Evolutionary conservation across 176 grass and related monocot genomes (phyloP).

Genomic region (Ananas comosus): DNA sequence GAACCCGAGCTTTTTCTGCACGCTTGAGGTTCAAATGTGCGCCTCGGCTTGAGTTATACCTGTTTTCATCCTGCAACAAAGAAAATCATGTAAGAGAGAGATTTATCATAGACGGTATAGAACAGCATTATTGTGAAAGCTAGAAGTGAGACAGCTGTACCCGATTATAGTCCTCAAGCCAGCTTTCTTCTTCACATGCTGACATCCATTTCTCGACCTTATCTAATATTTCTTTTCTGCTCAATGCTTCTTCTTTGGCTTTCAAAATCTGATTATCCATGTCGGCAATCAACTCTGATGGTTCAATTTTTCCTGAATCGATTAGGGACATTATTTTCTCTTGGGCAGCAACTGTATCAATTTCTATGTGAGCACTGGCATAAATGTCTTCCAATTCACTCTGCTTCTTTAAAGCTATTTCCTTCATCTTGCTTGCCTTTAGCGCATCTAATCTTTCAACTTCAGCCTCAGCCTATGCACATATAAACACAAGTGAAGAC

Average conservation of each 20-base stretch:
- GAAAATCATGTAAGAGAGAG: conserved; percentile 15
- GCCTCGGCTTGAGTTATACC: conserved; percentile 97
- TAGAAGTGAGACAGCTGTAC: conserved; percentile 16
- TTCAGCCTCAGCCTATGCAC: conserved; percentile 62
- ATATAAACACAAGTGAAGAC: conserved; percentile 12
- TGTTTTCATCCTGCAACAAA: conserved; percentile 80
- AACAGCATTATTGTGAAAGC: too few species aligned
- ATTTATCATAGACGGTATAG: not conserved
- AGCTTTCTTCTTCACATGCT: conserved; percentile 93
- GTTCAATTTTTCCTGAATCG: conserved; percentile 85
- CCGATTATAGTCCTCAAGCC: conserved; percentile 99
- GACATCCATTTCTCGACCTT: conserved; percentile 99
- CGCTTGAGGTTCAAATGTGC: conserved; percentile 95
- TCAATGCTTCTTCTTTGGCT: conserved; percentile 95
- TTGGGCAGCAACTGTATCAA: conserved; percentile 64
- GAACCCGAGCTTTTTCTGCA: conserved; percentile 94
- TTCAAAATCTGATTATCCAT: conserved; percentile 83
- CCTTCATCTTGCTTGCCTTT: conserved; percentile 88
- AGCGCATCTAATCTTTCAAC: conserved; percentile 71
- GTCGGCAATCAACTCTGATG: conserved; percentile 88
- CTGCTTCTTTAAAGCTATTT: conserved; percentile 92
- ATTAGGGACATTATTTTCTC: conserved; percentile 72
- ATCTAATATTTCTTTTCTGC: conserved; percentile 95
- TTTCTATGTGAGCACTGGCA: conserved; percentile 70
- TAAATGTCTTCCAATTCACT: conserved; percentile 76